Evolutionary conservation across 805 yeast genomes (phyloP), one percentile per base, ranked within the genome.

Genomic region (Torulaspora franciscae): DNA sequence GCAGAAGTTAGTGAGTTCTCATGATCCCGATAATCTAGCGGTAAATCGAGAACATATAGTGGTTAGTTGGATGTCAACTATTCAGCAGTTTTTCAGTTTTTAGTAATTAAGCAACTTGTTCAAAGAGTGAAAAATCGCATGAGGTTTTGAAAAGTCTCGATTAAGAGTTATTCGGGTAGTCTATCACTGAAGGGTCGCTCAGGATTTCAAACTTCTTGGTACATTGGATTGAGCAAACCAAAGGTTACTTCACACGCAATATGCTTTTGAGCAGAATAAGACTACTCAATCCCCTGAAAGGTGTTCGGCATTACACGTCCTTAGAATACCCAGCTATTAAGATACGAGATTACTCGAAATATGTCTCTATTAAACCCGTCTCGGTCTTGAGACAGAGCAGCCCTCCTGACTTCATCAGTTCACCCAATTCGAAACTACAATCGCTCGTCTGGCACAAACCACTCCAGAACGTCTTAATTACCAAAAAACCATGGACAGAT

Each of bases 401-500:
- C 7, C 53, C 56, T 2, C 85, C 88, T 2, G 77, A 77, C 34
- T 81, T 73, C 57, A 72, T 74, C 32, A 66, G 72, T 2, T 67
- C 77, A 9, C 73, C 83, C 6, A 76, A 77, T 51, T 79, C 85
- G 7, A 81, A 81, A 55, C 70, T 83, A 37, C 80, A 77, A 52
- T 72, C 77, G 23, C 59, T 89, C 35, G 65, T 77, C 9, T 88
- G 96, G 96, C 72, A 75, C n/a, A 61, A 67, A 11, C 85, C 87
- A 1, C 75, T 87, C 8, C 77, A 79, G 48, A 91, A 90, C 60
- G 77, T 91, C 7, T 74, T 83, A 43, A 71, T 91, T 13, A 86
- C 87, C 25, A 90, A 89, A 65, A 91, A 91, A 60, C 96, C 96
- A 1, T 79, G 85, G 81, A 78, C 86, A 40, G 62, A 67, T 1